Conservation (phyloP, 2,329 filamentous ascomycete species). For the Alternaria brassicicola region DNA sequence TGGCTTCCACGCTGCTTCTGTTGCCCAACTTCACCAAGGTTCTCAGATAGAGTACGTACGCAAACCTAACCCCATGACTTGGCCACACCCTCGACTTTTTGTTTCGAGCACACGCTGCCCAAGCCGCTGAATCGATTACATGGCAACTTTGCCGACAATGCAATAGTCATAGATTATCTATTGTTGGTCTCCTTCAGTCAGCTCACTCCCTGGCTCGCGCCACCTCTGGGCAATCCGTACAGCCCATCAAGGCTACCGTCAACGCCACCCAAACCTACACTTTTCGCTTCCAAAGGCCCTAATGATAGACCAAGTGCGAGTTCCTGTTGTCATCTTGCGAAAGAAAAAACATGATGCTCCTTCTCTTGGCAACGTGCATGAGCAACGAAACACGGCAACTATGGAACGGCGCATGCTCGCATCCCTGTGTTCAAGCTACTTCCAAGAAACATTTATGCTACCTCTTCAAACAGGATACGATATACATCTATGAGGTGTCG, state of each 20-base stretch:
- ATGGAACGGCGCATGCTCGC: not conserved
- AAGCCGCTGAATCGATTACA: not conserved
- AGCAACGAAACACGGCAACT: not conserved
- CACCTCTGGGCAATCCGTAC: not conserved
- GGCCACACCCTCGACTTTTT: not conserved
- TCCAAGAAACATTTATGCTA: too few species aligned
- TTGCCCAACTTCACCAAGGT: not conserved
- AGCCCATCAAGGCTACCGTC: not conserved
- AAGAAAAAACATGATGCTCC: not conserved
- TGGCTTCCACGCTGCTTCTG: not conserved
- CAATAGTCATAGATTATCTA: not conserved
- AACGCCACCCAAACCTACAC: not conserved
- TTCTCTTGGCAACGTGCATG: not conserved
- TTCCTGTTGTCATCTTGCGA: not conserved
- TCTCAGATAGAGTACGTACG: not conserved
- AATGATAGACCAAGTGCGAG: not conserved
- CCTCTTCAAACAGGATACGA: too few species aligned
- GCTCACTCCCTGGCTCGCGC: not conserved
- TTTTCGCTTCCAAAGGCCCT: not conserved
- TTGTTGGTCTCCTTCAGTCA: slow-evolving; percentile 54
- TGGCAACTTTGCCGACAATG: not conserved
- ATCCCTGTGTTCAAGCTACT: not conserved
- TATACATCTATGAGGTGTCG: too few species aligned
- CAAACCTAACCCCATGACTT: not conserved
- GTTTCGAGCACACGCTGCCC: not conserved